Conservation (phyloP, 2,329 filamentous ascomycete species). For the Cordyceps cicadae region DNA sequence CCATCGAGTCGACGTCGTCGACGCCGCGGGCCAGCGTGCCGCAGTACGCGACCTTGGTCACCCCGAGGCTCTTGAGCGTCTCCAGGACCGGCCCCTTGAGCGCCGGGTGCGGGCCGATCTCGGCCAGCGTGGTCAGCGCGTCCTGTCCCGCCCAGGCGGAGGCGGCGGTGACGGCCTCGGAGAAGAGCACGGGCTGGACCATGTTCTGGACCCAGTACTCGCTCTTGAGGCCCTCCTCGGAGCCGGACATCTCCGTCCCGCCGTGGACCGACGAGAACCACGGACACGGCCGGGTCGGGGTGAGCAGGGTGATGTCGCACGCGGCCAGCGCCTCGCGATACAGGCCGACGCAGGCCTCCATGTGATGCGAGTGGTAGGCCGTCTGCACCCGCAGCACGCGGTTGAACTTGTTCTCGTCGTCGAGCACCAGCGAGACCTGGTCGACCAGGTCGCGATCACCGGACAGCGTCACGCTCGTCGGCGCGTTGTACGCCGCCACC, state of each 20-base stretch:
- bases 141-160: neutral
- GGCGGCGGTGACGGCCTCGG: neutral
- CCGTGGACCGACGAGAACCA: conserved; percentile 7
- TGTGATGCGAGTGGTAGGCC: conserved; percentile 26
- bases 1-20: neutral
- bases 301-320: neutral
- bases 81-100: conserved; percentile 25
- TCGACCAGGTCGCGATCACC: conserved; percentile 18
- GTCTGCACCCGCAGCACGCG: conserved; percentile 19
- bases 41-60: neutral
- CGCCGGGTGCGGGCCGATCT: conserved; percentile 18
- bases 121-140: neutral
- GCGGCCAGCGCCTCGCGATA: neutral
- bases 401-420: conserved; percentile 14
- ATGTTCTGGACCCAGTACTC: conserved; percentile 12
- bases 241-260: neutral
- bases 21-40: neutral
- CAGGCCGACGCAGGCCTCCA: conserved; percentile 10
- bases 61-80: conserved; percentile 16
- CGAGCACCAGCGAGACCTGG: conserved; percentile 12
- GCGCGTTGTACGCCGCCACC: conserved; percentile 16
- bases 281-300: neutral
- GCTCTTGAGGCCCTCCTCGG: neutral
- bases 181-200: conserved; percentile 7
- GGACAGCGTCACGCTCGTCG: conserved; percentile 17